Percentiles rank a stretch among this genome's conserved stretches.
These are phyloP conservation scores for Taiwanofungus camphoratus DNA, from an alignment of 1,284 basidiomycete genomes.

Conservation along the genomic window DNA sequence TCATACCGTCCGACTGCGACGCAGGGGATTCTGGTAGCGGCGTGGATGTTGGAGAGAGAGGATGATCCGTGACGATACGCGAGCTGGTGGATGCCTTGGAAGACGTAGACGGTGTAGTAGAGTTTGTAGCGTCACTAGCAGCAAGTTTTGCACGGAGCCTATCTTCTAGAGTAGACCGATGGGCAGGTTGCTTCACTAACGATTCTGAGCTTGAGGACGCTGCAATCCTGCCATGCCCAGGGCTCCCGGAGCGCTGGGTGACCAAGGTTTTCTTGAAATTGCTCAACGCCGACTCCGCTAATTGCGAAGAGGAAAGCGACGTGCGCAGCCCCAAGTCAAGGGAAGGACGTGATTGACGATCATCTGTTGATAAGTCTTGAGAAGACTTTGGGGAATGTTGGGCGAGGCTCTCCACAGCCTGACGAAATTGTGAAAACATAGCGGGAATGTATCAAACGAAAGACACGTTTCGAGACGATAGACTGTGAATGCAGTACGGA, in stretches of 20 bases:
- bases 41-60: slow-evolving; percentile 31
- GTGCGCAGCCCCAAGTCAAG: slow-evolving; percentile 19
- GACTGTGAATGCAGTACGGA: too few relatives aligned
- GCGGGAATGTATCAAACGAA: slow-evolving; percentile 27
- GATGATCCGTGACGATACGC: slow-evolving; percentile 24
- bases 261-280: slow-evolving; percentile 59
- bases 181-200: slow-evolving; percentile 17
- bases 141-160: slow-evolving; percentile 57
- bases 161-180: slow-evolving; percentile 54
- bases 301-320: slow-evolving; percentile 36
- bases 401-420: slow-evolving; percentile 27
- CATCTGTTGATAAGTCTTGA: slow-evolving; percentile 20
- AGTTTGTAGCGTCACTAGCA: slow-evolving; percentile 46
- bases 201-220: slow-evolving; percentile 11
- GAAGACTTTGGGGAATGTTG: slow-evolving; percentile 25
- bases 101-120: slow-evolving; percentile 39
- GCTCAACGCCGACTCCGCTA: slow-evolving; percentile 54
- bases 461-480: background rate
- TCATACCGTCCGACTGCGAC: background rate
- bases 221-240: slow-evolving; percentile 19
- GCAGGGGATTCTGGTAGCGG: slow-evolving; percentile 42
- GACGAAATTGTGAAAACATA: slow-evolving; percentile 27
- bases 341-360: slow-evolving; percentile 17
- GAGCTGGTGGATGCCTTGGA: slow-evolving; percentile 38
- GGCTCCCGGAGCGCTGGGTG: slow-evolving; percentile 44